phyloP scores from a whole-genome alignment of 2,329 filamentous ascomycete species.

The Phialemoniopsis sp. region DNA sequence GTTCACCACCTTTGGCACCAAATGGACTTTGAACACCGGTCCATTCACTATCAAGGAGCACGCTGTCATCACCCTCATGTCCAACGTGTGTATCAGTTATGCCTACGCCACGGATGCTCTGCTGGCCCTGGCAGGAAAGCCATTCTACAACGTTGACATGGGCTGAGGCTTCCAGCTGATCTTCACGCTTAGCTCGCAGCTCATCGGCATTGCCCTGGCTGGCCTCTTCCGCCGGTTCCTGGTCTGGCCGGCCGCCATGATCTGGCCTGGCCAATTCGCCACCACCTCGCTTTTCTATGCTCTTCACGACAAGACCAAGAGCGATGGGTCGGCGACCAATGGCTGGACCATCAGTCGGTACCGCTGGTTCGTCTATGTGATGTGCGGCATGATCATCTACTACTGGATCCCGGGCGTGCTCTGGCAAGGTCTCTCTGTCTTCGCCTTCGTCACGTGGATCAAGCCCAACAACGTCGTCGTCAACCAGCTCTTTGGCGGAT shows the following conservation, averaged over 20 bases:
- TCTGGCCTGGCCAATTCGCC: conserved; percentile 43
- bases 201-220: conserved; percentile 49
- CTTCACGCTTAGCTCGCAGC: conserved; percentile 42
- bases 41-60: conserved; percentile 44
- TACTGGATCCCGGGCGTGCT: conserved; percentile 51
- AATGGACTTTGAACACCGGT: conserved; percentile 37
- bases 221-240: conserved; percentile 45
- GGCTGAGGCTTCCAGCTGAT: conserved; percentile 45
- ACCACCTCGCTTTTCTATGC: conserved; percentile 43
- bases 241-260: conserved; percentile 42
- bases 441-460: conserved; percentile 43
- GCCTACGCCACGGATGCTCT: conserved; percentile 34
- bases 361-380: conserved; percentile 38
- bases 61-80: conserved; percentile 37
- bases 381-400: conserved; percentile 37
- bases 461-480: conserved; percentile 39
- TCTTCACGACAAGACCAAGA: conserved; percentile 34
- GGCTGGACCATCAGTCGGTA: conserved; percentile 42
- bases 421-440: conserved; percentile 42
- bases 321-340: conserved; percentile 30
- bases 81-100: conserved; percentile 31
- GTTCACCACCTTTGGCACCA: conserved; percentile 34
- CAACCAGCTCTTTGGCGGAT: conserved; percentile 46
- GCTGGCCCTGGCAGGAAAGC: conserved; percentile 32
- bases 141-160: conserved; percentile 34